phyloP scores from a whole-genome alignment of 2,329 filamentous ascomycete genomes.

The Diaporthe vexans region DNA sequence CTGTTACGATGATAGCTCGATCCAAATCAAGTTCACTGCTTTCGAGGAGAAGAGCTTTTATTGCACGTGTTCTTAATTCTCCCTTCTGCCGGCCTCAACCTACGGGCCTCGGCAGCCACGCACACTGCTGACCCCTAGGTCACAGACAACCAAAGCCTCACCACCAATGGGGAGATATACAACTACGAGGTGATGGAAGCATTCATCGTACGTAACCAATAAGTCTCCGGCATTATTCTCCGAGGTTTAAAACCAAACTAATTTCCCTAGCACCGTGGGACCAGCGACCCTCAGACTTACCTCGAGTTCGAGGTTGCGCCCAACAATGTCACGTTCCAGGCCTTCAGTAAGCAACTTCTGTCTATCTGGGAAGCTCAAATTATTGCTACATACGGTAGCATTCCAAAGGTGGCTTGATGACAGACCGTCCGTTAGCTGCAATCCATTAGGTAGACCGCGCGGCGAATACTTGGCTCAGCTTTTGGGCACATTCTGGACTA shows the following conservation, averaged over 20 bases:
- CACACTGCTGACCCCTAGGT: not conserved
- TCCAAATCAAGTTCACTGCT: conserved; percentile 60
- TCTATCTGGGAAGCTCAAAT: not conserved
- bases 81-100: too few species aligned
- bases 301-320: conserved; percentile 66
- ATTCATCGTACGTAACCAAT: conserved; percentile 53
- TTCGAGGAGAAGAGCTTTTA: conserved; percentile 61
- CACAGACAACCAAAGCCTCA: conserved; percentile 42
- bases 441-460: not conserved
- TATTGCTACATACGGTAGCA: not conserved
- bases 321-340: conserved; percentile 65
- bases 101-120: not conserved
- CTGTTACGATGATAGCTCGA: conserved; percentile 59
- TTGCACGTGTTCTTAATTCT: conserved; percentile 55
- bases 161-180: conserved; percentile 63
- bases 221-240: too few species aligned
- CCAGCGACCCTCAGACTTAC: conserved; percentile 62
- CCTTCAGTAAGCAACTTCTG: conserved; percentile 51
- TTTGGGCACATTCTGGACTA: too few species aligned
- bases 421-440: not conserved
- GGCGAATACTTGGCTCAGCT: too few species aligned
- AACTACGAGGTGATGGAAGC: conserved; percentile 66
- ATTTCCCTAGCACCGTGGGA: conserved; percentile 52
- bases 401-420: not conserved
- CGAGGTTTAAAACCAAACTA: not conserved